A percentile compares a stretch with the other conserved stretches of the same genome.
These are phyloP conservation scores for Botrytis aclada DNA, from an alignment of 2,329 filamentous ascomycete genomes.

Conservation along the genomic window DNA sequence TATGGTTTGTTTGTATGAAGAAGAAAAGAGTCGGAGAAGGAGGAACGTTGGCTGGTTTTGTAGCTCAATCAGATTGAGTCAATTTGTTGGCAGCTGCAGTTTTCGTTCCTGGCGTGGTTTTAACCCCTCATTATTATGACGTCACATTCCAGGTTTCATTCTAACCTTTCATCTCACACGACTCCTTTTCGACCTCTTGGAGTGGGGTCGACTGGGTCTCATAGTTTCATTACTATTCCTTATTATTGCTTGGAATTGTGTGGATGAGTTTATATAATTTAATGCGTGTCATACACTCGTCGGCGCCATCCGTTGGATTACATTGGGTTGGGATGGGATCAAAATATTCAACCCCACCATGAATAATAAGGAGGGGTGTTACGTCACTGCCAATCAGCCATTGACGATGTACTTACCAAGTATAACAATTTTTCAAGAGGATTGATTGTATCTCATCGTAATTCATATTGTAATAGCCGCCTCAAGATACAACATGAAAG, in stretches of 20 bases:
- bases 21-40: constrained; percentile 16
- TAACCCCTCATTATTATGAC: constrained; percentile 16
- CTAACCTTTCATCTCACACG: constrained; percentile 18
- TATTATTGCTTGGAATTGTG: not conserved
- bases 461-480: not conserved
- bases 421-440: not conserved
- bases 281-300: constrained; percentile 5
- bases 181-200: not conserved
- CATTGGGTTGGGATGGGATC: not conserved
- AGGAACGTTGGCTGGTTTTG: constrained; percentile 33
- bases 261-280: not conserved
- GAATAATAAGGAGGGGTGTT: not conserved
- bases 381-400: constrained; percentile 4
- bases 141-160: constrained; percentile 13
- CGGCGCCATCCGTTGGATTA: constrained; percentile 3
- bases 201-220: not conserved
- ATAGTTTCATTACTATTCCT: not conserved
- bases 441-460: not conserved
- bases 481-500: not conserved
- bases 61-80: constrained; percentile 28
- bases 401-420: not conserved
- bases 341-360: constrained; percentile 1
- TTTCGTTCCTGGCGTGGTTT: constrained; percentile 30
- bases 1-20: constrained; percentile 5
- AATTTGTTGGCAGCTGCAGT: constrained; percentile 20